These are phyloP conservation scores for Boletus edulis DNA, from an alignment of 768 basidiomycete species.

Conservation along the genomic window DNA sequence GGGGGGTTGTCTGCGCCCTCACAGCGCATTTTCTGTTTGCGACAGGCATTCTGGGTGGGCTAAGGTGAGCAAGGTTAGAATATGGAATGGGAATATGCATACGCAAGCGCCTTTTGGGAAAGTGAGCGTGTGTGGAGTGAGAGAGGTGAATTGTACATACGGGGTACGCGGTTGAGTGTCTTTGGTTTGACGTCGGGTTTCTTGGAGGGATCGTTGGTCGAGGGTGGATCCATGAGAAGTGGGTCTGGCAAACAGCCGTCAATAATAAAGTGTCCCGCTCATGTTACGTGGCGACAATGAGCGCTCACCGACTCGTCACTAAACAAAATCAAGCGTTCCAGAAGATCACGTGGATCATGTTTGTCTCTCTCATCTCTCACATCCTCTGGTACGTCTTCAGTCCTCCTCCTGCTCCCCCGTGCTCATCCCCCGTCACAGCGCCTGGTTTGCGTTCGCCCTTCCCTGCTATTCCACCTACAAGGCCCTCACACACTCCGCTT, in stretches of 20 bases:
- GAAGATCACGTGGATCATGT: conserved; percentile 32
- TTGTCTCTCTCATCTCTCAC: conserved; percentile 49
- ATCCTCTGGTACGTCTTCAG: conserved; percentile 40
- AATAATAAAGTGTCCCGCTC: conserved; percentile 17
- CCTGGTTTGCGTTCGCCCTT: conserved; percentile 69
- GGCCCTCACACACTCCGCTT: conserved; percentile 52
- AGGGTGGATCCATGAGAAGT: conserved; percentile 24
- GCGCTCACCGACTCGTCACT: no score
- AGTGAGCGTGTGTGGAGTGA: conserved; percentile 13
- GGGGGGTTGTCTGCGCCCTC: conserved; percentile 96
- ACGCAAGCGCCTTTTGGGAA: conserved; percentile 71
- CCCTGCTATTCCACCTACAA: conserved; percentile 69
- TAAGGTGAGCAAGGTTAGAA: conserved; percentile 9
- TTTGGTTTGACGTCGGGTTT: conserved; percentile 74
- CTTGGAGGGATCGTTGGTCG: conserved; percentile 35
- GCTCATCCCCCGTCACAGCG: conserved; percentile 38
- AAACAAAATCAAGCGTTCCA: no score
- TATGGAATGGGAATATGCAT: conserved; percentile 27
- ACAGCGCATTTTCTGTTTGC: conserved; percentile 97
- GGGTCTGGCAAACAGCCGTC: conserved; percentile 16
- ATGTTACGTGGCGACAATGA: not conserved
- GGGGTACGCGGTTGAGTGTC: conserved; percentile 83
- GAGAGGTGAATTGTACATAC: conserved; percentile 43
- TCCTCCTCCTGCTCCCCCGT: not conserved
- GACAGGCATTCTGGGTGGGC: conserved; percentile 76